Evolutionary conservation across 345 rosid genomes (phyloP).

Genomic region (Linum usitatissimum): DNA sequence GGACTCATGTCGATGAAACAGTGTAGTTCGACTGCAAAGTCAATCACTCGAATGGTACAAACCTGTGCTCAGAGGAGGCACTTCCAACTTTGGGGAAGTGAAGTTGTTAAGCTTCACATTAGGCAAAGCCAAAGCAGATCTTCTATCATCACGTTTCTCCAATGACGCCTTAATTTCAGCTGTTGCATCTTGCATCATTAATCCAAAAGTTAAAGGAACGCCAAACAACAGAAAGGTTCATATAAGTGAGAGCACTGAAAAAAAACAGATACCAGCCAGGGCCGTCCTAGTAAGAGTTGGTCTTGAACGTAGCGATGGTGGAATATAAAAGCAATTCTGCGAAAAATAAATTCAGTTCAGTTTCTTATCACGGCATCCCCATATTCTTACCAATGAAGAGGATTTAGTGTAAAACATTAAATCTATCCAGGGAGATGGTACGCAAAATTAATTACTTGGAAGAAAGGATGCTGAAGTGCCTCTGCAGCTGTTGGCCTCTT

Average conservation of each 20-base stretch:
- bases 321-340: conserved; percentile 82
- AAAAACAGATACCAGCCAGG: conserved; percentile 39
- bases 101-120: conserved; percentile 35
- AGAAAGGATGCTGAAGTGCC: conserved; percentile 89
- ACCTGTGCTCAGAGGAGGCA: conserved; percentile 39
- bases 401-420: neutral
- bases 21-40: neutral
- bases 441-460: conserved; percentile 41
- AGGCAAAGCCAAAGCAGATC: conserved; percentile 32
- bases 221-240: neutral
- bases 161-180: conserved; percentile 42
- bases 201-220: neutral
- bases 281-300: conserved; percentile 45
- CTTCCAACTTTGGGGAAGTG: conserved; percentile 37
- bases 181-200: conserved; percentile 8
- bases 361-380: too few species aligned
- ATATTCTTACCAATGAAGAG: neutral
- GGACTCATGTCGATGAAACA: neutral
- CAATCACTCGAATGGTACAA: neutral
- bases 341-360: neutral
- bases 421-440: neutral
- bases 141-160: conserved; percentile 41
- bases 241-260: neutral
- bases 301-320: conserved; percentile 73
- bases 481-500: conserved; percentile 80